Evolutionary conservation across 441 rosid genomes (phyloP).

Genomic region (Mallotus japonicus): DNA sequence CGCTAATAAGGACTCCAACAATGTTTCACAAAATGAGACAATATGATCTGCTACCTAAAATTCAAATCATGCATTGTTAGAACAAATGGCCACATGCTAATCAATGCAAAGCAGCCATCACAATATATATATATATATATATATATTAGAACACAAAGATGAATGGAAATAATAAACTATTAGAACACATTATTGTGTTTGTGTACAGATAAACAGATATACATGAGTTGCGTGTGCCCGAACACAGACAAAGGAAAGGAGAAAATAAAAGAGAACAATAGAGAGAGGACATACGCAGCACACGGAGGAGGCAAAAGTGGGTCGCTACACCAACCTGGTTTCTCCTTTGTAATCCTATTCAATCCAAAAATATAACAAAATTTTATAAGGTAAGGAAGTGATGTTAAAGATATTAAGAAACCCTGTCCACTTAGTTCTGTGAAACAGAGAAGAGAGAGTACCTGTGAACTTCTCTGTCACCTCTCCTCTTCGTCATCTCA

Average conservation of each 20-base stretch:
- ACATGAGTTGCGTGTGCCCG: not conserved
- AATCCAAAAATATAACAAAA: slow-evolving; percentile 2
- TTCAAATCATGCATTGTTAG: slow-evolving; percentile 22
- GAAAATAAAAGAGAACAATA: slow-evolving; percentile 2
- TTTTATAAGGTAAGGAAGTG: slow-evolving; percentile 5
- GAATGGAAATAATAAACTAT: slow-evolving; percentile 27
- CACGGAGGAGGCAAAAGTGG: slow-evolving; percentile 92
- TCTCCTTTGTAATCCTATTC: slow-evolving; percentile 71
- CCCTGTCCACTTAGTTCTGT: slow-evolving; percentile 5
- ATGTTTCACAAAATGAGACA: slow-evolving; percentile 96
- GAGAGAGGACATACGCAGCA: slow-evolving; percentile 66
- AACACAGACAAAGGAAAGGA: not conserved
- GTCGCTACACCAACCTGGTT: slow-evolving; percentile 81
- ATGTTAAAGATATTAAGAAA: slow-evolving; percentile 8
- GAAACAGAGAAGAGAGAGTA: slow-evolving; percentile 36
- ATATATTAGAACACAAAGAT: slow-evolving; percentile 56
- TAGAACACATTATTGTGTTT: slow-evolving; percentile 1
- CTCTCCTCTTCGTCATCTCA: slow-evolving; percentile 91
- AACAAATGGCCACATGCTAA: not conserved
- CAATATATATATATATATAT: not conserved
- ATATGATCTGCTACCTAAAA: slow-evolving; percentile 93
- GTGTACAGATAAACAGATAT: not conserved
- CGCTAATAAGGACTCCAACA: slow-evolving; percentile 95
- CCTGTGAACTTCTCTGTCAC: slow-evolving; percentile 84
- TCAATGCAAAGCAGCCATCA: not conserved